These are phyloP conservation scores for Diaporthe batatas DNA, from an alignment of 2,329 filamentous ascomycete genomes.

Conservation along the genomic window DNA sequence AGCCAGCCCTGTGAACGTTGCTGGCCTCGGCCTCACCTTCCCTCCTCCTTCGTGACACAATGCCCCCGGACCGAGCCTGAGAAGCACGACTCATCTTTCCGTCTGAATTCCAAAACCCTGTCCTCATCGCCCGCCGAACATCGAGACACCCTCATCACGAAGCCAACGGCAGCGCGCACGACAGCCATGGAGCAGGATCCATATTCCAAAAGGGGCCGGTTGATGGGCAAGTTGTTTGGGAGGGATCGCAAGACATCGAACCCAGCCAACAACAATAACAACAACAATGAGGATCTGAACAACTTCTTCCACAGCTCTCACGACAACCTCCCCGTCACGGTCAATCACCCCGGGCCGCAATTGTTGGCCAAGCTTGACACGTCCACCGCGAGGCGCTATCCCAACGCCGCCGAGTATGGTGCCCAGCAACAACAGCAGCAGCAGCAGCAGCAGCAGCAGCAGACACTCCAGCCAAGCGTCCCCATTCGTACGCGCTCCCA, in stretches of 20 bases:
- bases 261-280: constrained; percentile 38
- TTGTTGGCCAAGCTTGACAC: constrained; percentile 67
- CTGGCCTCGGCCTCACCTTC: not conserved
- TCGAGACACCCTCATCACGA: constrained; percentile 5
- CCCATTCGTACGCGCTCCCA: constrained; percentile 57
- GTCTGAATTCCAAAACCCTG: constrained; percentile 15
- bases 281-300: constrained; percentile 63
- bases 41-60: constrained; percentile 27
- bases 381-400: constrained; percentile 66
- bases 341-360: constrained; percentile 64
- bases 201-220: constrained; percentile 60
- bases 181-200: constrained; percentile 39
- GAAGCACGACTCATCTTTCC: constrained; percentile 38
- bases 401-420: constrained; percentile 63
- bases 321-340: constrained; percentile 64
- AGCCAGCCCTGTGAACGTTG: constrained; percentile 20
- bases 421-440: constrained; percentile 48
- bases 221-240: constrained; percentile 75
- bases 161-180: constrained; percentile 6
- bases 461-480: constrained; percentile 50
- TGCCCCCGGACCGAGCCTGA: constrained; percentile 36
- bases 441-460: constrained; percentile 43
- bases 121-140: constrained; percentile 9
- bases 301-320: constrained; percentile 70
- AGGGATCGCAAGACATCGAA: constrained; percentile 54